These are phyloP conservation scores for Pelargonium fulgidum DNA, from an alignment of 441 rosid genomes.

Conservation along the genomic window DNA sequence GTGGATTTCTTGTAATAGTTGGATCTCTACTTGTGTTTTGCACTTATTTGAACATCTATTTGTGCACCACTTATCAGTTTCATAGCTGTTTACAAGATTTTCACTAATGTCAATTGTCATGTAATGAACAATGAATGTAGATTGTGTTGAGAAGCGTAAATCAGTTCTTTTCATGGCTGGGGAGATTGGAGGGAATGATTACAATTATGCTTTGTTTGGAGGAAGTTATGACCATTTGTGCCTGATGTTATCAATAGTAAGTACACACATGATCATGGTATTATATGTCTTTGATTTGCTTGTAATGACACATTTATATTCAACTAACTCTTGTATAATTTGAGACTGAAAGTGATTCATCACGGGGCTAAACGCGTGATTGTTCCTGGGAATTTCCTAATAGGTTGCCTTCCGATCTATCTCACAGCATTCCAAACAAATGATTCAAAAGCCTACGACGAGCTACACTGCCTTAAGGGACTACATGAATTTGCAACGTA, in stretches of 20 bases:
- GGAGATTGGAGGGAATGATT: constrained; percentile 47
- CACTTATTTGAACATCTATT: too few relatives aligned
- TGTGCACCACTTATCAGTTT: too few relatives aligned
- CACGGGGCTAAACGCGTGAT: constrained; percentile 29
- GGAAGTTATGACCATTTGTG: constrained; percentile 26
- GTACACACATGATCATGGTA: too few relatives aligned
- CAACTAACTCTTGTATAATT: too few relatives aligned
- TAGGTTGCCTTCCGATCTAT: constrained; percentile 33
- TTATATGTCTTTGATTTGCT: too few relatives aligned
- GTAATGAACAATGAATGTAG: not conserved
- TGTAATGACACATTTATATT: too few relatives aligned
- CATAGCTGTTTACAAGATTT: too few relatives aligned
- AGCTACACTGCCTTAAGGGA: constrained; percentile 27
- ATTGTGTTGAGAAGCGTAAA: constrained; percentile 23
- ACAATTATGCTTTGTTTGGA: constrained; percentile 29
- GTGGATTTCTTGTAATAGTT: too few relatives aligned
- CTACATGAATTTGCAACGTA: not conserved
- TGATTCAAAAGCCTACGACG: constrained; percentile 30
- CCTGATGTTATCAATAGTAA: constrained; percentile 36
- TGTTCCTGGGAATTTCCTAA: constrained; percentile 33
- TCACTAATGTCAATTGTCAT: too few relatives aligned
- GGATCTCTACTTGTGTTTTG: too few relatives aligned
- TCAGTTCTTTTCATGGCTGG: constrained; percentile 38
- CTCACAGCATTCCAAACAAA: constrained; percentile 23
- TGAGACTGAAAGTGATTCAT: constrained; percentile 18